phyloP scores from a whole-genome alignment of 2,329 filamentous ascomycete species.

The Coniella lustricola region DNA sequence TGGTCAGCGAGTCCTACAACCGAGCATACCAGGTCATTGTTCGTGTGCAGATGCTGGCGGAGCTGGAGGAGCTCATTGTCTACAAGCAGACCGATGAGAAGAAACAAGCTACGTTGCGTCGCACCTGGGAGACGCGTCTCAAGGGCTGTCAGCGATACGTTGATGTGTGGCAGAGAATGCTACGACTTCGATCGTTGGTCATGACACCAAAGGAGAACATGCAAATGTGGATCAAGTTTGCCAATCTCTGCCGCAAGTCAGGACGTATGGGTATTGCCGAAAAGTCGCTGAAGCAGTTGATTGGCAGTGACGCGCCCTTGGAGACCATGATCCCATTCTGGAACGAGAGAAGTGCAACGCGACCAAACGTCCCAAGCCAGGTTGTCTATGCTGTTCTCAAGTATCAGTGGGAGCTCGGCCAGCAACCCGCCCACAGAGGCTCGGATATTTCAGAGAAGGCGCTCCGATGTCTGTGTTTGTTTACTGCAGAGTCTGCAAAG shows the following conservation, averaged over 20 bases:
- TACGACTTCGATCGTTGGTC: constrained; percentile 87
- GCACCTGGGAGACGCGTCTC: constrained; percentile 91
- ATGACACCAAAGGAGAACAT: constrained; percentile 89
- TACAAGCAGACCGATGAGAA: constrained; percentile 93
- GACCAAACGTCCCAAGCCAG: constrained; percentile 55
- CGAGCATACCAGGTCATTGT: constrained; percentile 97
- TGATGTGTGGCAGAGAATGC: constrained; percentile 97
- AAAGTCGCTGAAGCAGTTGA: constrained; percentile 87
- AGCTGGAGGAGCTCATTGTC: constrained; percentile 93
- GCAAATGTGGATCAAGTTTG: constrained; percentile 99
- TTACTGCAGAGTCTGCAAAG: constrained; percentile 53
- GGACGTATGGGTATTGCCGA: constrained; percentile 90
- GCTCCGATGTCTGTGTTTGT: constrained; percentile 51
- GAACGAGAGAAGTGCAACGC: constrained; percentile 34
- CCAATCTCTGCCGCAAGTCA: constrained; percentile 95
- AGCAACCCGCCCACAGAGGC: constrained; percentile 41
- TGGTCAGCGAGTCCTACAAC: constrained; percentile 98
- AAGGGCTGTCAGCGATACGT: constrained; percentile 95
- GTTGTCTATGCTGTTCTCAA: constrained; percentile 97
- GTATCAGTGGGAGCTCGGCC: constrained; percentile 86
- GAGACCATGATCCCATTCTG: constrained; percentile 56
- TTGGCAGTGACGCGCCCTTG: constrained; percentile 61
- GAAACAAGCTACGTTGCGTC: constrained; percentile 84
- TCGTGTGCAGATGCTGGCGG: constrained; percentile 96
- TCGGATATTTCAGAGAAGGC: constrained; percentile 46